These are phyloP conservation scores for Aureobasidium sp. DNA, from an alignment of 2,329 filamentous ascomycete genomes.

Conservation along the genomic window DNA sequence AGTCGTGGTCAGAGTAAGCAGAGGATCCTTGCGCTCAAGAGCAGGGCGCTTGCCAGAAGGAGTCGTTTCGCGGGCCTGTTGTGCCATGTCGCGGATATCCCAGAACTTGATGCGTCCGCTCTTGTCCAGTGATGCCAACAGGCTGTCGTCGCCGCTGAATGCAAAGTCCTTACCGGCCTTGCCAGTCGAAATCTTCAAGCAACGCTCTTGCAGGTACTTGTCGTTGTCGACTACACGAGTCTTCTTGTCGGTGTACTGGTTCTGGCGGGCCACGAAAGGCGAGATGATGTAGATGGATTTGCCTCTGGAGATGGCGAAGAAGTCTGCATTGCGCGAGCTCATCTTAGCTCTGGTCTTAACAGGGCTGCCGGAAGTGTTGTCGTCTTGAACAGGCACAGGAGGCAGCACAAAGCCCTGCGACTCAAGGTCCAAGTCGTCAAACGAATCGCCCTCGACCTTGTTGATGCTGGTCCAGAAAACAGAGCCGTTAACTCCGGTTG, in stretches of 20 bases:
- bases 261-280: constrained; percentile 45
- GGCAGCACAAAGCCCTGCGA: constrained; percentile 83
- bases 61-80: constrained; percentile 35
- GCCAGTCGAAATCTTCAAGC: constrained; percentile 88
- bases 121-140: constrained; percentile 93
- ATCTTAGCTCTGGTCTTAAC: constrained; percentile 92
- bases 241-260: constrained; percentile 41
- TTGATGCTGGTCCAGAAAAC: constrained; percentile 91
- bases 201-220: constrained; percentile 75
- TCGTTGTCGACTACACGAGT: constrained; percentile 70
- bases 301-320: constrained; percentile 89
- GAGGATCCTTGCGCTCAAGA: constrained; percentile 73
- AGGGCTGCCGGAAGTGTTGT: constrained; percentile 83
- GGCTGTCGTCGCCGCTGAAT: constrained; percentile 92
- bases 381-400: constrained; percentile 74
- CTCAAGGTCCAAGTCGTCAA: constrained; percentile 70
- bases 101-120: constrained; percentile 95
- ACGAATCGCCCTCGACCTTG: constrained; percentile 63
- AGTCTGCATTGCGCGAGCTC: constrained; percentile 81
- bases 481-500: constrained; percentile 86
- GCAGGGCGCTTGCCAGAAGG: constrained; percentile 36
- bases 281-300: constrained; percentile 90
- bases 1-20: constrained; percentile 80
- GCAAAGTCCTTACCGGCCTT: constrained; percentile 98
- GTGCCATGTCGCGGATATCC: constrained; percentile 77